Evolutionary conservation across 257 asterid genomes (phyloP).

Genomic region (Ophiorrhiza pumila): DNA sequence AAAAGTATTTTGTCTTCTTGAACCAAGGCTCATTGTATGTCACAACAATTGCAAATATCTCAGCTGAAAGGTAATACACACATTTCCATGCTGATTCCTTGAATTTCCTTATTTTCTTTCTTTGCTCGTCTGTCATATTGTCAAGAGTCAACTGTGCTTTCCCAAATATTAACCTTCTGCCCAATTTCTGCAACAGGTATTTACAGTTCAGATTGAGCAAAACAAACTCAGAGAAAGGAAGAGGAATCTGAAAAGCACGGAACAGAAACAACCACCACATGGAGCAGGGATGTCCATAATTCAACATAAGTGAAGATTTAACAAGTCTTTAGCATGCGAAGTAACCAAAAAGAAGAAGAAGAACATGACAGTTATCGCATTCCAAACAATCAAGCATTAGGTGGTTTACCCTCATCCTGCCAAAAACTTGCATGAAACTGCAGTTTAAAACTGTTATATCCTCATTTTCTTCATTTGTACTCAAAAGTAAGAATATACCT

Average conservation of each 20-base stretch:
- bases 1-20: constrained; percentile 61
- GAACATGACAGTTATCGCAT: no score
- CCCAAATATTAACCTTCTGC: constrained; percentile 65
- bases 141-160: constrained; percentile 50
- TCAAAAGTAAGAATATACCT: no score
- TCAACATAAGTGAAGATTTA: not conserved
- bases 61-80: constrained; percentile 85
- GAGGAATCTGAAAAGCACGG: constrained; percentile 6
- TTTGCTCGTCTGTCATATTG: constrained; percentile 44
- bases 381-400: not conserved
- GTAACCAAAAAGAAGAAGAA: not conserved
- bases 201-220: constrained; percentile 22
- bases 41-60: constrained; percentile 68
- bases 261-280: not conserved
- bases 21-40: constrained; percentile 94
- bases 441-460: not conserved
- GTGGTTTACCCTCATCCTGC: not conserved
- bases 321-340: not conserved
- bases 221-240: constrained; percentile 9
- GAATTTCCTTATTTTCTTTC: constrained; percentile 78
- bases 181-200: constrained; percentile 59
- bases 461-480: not conserved
- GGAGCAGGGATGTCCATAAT: not conserved
- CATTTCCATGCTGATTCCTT: constrained; percentile 99
- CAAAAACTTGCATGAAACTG: not conserved